Evolutionary conservation across 768 basidiomycete species (phyloP).

Genomic region (Piloderma croceum): DNA sequence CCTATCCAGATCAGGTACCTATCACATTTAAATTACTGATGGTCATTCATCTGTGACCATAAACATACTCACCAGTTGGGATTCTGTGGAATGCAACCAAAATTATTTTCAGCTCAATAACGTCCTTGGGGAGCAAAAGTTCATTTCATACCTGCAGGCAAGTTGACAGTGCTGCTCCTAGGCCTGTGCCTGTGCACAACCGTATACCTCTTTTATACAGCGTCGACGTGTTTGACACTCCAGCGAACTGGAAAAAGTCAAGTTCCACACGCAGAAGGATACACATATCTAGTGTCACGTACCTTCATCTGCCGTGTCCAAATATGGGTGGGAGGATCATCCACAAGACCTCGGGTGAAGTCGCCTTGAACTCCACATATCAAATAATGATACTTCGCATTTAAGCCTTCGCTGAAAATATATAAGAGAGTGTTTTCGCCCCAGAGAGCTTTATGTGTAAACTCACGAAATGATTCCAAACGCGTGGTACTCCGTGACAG

Average conservation of each 20-base stretch:
- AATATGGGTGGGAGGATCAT: slow-evolving; percentile 59
- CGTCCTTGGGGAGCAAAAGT: slow-evolving; percentile 6
- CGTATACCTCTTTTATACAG: slow-evolving; percentile 78
- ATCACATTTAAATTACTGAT: too few relatives aligned
- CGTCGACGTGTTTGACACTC: slow-evolving; percentile 73
- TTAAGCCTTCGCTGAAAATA: slow-evolving; percentile 52
- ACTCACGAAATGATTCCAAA: slow-evolving; percentile 74
- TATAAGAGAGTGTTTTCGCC: neutral
- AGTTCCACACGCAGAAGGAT: neutral
- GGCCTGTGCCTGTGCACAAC: slow-evolving; percentile 77
- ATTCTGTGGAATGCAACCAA: slow-evolving; percentile 27
- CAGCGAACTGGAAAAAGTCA: slow-evolving; percentile 51
- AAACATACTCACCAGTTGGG: slow-evolving; percentile 38
- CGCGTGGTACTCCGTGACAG: slow-evolving; percentile 78
- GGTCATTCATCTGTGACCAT: too few relatives aligned
- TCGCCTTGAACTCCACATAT: slow-evolving; percentile 80
- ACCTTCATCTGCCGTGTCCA: slow-evolving; percentile 84
- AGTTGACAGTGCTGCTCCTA: slow-evolving; percentile 74
- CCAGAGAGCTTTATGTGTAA: neutral
- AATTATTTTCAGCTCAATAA: slow-evolving; percentile 11
- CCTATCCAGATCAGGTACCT: slow-evolving; percentile 41
- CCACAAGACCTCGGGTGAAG: slow-evolving; percentile 68
- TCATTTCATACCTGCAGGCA: slow-evolving; percentile 60
- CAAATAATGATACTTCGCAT: slow-evolving; percentile 75
- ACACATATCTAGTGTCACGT: slow-evolving; percentile 6